A percentile compares a stretch with the other conserved stretches of the same genome.
Evolutionary conservation across 352 stramenopile species (phyloP).

Genomic region (Halophytophthora polymorphica): DNA sequence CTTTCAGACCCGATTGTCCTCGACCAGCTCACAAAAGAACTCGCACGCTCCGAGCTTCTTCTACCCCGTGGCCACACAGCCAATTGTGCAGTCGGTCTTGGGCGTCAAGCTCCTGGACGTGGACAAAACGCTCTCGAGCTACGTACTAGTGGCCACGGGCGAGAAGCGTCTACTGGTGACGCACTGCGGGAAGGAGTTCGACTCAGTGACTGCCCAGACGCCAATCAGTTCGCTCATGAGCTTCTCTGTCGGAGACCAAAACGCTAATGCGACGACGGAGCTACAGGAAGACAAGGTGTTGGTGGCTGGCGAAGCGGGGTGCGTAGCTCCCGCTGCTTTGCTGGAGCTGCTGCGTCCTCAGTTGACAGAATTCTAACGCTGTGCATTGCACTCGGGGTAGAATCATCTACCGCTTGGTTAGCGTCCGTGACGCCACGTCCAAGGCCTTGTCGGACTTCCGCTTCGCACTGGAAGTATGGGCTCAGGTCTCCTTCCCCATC

Average conservation of each 20-base stretch:
- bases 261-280: neutral
- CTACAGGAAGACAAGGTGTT: conserved; percentile 34
- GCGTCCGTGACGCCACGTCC: conserved; percentile 15
- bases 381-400: conserved; percentile 16
- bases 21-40: neutral
- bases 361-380: conserved; percentile 3
- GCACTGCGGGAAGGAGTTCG: conserved; percentile 32
- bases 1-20: conserved; percentile 9
- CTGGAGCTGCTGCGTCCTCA: neutral
- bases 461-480: conserved; percentile 36
- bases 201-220: conserved; percentile 21
- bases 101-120: conserved; percentile 38
- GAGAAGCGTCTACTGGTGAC: conserved; percentile 49
- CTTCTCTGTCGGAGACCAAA: conserved; percentile 5
- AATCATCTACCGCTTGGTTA: conserved; percentile 42
- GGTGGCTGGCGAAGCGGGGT: conserved; percentile 49
- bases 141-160: conserved; percentile 39
- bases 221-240: conserved; percentile 32
- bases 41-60: conserved; percentile 20
- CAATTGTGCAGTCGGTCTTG: conserved; percentile 31
- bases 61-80: conserved; percentile 24
- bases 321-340: neutral
- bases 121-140: conserved; percentile 51
- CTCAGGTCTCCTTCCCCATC: conserved; percentile 37
- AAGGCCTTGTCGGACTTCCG: conserved; percentile 24